Evolutionary conservation across 202 grass and related monocot species (phyloP).

Genomic region (Hordeum pubiflorum): DNA sequence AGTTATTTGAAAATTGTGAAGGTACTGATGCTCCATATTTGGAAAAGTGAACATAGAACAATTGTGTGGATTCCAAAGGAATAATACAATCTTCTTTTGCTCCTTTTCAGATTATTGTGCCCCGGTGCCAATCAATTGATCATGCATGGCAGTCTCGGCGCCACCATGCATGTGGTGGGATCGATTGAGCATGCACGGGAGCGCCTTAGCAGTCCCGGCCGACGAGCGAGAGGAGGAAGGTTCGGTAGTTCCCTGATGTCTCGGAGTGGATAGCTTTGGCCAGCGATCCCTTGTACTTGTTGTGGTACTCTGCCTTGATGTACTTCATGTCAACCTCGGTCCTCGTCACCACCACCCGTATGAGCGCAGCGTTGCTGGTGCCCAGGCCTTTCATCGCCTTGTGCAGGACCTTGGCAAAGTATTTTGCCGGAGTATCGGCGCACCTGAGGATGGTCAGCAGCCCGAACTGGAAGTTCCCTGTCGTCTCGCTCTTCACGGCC

Average conservation of each 20-base stretch:
- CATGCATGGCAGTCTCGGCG: too few species aligned
- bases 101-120: not conserved
- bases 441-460: slow-evolving; percentile 60
- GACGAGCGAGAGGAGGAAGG: slow-evolving; percentile 71
- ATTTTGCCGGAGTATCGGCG: slow-evolving; percentile 57
- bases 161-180: too few species aligned
- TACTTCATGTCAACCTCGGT: slow-evolving; percentile 81
- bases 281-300: slow-evolving; percentile 46
- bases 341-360: slow-evolving; percentile 50
- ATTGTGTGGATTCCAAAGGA: not conserved
- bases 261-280: slow-evolving; percentile 59
- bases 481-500: slow-evolving; percentile 65
- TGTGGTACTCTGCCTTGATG: slow-evolving; percentile 69
- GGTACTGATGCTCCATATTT: not conserved
- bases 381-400: slow-evolving; percentile 78
- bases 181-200: too few species aligned
- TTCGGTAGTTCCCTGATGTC: slow-evolving; percentile 68
- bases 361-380: slow-evolving; percentile 48
- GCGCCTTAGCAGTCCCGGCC: slow-evolving; percentile 24
- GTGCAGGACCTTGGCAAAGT: slow-evolving; percentile 56
- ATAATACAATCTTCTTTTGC: not conserved
- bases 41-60: not conserved
- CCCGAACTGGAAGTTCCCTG: slow-evolving; percentile 52
- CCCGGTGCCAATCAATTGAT: not conserved
- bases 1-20: not conserved